Percentiles rank a stretch among this genome's conserved stretches.
These are phyloP conservation scores for Pleurotus tuber-regium DNA, from an alignment of 768 basidiomycete species.

Conservation along the genomic window DNA sequence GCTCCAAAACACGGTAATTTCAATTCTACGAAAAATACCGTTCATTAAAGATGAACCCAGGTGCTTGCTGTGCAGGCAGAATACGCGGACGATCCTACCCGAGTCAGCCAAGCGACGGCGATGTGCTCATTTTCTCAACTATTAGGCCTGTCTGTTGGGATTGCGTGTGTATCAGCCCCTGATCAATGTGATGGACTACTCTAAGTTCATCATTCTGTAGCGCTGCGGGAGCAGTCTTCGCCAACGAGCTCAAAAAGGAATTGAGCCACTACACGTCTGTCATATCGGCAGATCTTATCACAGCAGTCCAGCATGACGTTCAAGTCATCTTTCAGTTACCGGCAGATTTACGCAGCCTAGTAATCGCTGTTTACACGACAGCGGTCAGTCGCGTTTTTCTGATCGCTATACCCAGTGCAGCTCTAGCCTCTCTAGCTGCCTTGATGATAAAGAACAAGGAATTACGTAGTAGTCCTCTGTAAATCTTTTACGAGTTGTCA, in stretches of 20 bases:
- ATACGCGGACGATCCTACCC: conserved; percentile 17
- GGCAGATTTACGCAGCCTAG: neutral
- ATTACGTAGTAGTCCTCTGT: neutral
- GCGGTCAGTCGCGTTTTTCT: conserved; percentile 8
- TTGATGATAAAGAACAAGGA: neutral
- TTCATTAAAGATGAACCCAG: conserved; percentile 1
- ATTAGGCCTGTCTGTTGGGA: conserved; percentile 10
- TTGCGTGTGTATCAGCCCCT: conserved; percentile 10
- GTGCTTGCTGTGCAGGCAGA: conserved; percentile 21
- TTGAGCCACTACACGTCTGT: neutral
- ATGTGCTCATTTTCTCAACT: conserved; percentile 16
- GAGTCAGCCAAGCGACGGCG: conserved; percentile 21
- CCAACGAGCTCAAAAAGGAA: conserved; percentile 9
- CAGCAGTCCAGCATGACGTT: conserved; percentile 9
- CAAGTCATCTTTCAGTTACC: conserved; percentile 11
- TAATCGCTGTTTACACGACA: conserved; percentile 1
- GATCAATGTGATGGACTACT: neutral
- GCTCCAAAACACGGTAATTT: conserved; percentile 18
- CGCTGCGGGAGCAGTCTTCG: conserved; percentile 10
- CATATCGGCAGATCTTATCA: neutral
- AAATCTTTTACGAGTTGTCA: too few species aligned
- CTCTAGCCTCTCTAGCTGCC: conserved; percentile 1
- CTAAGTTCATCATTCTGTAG: neutral
- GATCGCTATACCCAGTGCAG: conserved; percentile 2
- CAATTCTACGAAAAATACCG: neutral